Evolutionary conservation across 108 stramenopile genomes (phyloP), one percentile per base, ranked within the genome.

Genomic region (Chaetoceros tenuissimus): DNA sequence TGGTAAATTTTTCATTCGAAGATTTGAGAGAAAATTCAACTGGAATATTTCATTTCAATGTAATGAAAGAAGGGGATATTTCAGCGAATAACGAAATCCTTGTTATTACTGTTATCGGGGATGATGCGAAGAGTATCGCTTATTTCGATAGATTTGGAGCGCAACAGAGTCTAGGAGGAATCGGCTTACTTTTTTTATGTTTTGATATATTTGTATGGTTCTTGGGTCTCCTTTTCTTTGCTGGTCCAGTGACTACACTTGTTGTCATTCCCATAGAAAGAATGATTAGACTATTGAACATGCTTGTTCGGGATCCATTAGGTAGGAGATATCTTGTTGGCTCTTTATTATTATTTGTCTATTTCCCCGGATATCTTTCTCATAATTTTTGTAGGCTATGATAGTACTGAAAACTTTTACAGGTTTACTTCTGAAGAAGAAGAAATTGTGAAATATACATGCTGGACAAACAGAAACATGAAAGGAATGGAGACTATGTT

Each of bases 261-360:
- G 82, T 87, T 43, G 75, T 88, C 40, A 81, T 68, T 8, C 89
- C 89, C 17, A 91, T 91, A 31, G 89, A 91, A 63, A 63, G 85
- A 8, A 87, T 87, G 79, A 79, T 87, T n/a, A 54, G 75, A 24
- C 57, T 91, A 24, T 60, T 91, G 51, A 63, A 62, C 0, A 85
- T 87, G 84, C 67, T 91, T 7, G 81, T 82, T 72, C 59, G 83
- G 52, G 89, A 91, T 60, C 89, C 89, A 19, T 65, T 91, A 26
- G 89, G 89, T n/a, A n/a, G n/a, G n/a, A n/a, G n/a, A n/a, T n/a
- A n/a, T n/a, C n/a, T n/a, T n/a, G n/a, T n/a, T n/a, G n/a, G n/a
- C n/a, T n/a, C n/a, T n/a, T n/a, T n/a, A n/a, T n/a, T n/a, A n/a
- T n/a, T n/a, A n/a, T n/a, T n/a, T n/a, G n/a, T n/a, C n/a, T n/a